These are phyloP conservation scores for Kuraishia ogatae DNA, from an alignment of 805 yeast species.

Conservation along the genomic window DNA sequence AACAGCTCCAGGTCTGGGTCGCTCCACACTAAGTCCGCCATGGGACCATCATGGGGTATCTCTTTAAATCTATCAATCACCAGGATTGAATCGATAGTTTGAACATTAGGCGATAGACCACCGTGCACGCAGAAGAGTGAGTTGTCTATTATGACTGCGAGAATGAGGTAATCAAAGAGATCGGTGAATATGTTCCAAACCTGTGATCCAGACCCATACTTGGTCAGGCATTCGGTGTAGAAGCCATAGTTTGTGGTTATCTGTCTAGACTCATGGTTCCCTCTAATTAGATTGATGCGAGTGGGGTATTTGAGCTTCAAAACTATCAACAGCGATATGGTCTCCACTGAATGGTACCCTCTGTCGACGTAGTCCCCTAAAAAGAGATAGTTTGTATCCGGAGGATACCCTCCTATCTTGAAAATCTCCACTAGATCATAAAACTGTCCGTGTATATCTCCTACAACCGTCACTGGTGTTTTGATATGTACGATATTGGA, in stretches of 20 bases:
- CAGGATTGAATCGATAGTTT: constrained; percentile 84
- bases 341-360: constrained; percentile 89
- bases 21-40: constrained; percentile 98
- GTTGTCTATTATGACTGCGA: constrained; percentile 86
- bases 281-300: constrained; percentile 75
- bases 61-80: constrained; percentile 88
- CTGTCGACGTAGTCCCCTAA: constrained; percentile 96
- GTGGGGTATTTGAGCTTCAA: constrained; percentile 83
- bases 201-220: constrained; percentile 64
- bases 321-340: constrained; percentile 75
- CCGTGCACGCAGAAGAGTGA: constrained; percentile 94
- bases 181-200: constrained; percentile 92
- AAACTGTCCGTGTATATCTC: constrained; percentile 97
- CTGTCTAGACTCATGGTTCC: constrained; percentile 95
- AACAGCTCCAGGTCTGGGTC: constrained; percentile 83
- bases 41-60: constrained; percentile 98
- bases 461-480: constrained; percentile 91
- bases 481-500: constrained; percentile 79
- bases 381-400: constrained; percentile 87
- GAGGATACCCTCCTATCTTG: constrained; percentile 87
- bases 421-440: constrained; percentile 90
- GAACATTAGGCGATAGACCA: constrained; percentile 91
- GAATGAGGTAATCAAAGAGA: constrained; percentile 81
- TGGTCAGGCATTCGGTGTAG: constrained; percentile 86
- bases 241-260: constrained; percentile 97